These are phyloP conservation scores for Jatropha multifida DNA, from an alignment of 441 rosid genomes.

Conservation along the genomic window DNA sequence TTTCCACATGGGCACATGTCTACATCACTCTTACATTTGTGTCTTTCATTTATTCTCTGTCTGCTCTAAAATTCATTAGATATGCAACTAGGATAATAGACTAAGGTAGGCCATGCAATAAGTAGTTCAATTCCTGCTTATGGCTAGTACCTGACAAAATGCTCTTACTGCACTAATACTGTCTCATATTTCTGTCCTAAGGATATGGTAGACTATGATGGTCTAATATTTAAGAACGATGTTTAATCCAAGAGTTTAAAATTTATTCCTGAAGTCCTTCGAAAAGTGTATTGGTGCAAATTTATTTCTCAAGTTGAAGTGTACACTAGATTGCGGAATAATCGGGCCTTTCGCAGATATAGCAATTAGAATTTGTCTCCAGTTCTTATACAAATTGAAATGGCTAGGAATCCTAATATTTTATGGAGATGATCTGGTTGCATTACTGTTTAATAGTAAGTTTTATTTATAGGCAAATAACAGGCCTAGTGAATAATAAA, in stretches of 20 bases:
- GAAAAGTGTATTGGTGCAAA: neutral
- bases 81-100: neutral
- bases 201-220: neutral
- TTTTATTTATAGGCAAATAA: neutral
- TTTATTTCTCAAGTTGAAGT: constrained; percentile 13
- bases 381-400: neutral
- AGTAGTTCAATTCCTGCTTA: neutral
- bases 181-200: neutral
- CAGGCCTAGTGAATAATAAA: neutral
- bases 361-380: neutral
- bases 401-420: neutral
- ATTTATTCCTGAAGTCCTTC: neutral
- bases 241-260: neutral
- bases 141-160: neutral
- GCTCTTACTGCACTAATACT: neutral
- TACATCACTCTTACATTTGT: neutral
- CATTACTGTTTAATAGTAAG: neutral
- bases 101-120: neutral
- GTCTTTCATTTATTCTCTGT: neutral
- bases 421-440: neutral
- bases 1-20: constrained; percentile 1
- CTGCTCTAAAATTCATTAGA: neutral
- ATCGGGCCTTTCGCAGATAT: neutral
- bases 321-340: neutral
- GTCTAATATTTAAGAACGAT: neutral